These are phyloP conservation scores for Corylus heterophylla DNA, from an alignment of 306 rosid species.

Conservation along the genomic window DNA sequence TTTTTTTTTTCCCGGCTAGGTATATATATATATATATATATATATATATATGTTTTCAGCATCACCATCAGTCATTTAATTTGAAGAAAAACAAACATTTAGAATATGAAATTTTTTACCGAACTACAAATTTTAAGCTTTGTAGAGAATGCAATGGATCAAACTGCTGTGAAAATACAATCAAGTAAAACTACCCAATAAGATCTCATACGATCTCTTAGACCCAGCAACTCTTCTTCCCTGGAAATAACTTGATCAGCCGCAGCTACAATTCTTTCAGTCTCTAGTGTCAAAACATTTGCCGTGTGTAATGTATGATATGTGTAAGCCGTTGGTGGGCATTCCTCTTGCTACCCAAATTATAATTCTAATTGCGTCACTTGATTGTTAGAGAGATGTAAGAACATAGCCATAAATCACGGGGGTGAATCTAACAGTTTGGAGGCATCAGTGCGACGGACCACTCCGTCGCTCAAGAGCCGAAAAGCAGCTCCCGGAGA, in stretches of 20 bases:
- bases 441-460: constrained; percentile 50
- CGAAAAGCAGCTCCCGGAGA: constrained; percentile 95
- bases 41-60: background rate
- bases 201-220: background rate
- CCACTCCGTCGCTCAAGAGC: constrained; percentile 61
- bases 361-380: constrained; percentile 30
- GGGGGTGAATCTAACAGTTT: constrained; percentile 46
- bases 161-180: background rate
- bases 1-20: no score
- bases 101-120: background rate
- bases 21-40: no score
- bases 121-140: background rate
- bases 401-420: constrained; percentile 28
- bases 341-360: constrained; percentile 25
- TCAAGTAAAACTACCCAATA: background rate
- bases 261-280: constrained; percentile 23
- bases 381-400: constrained; percentile 27
- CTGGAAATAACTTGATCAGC: constrained; percentile 29
- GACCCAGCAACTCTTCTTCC: constrained; percentile 17
- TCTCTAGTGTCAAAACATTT: constrained; percentile 42
- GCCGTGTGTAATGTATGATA: constrained; percentile 8
- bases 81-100: background rate
- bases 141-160: background rate
- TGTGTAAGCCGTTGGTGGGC: constrained; percentile 25
- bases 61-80: background rate